Conservation (phyloP, 306 rosid species). For the Purshia tridentata region DNA sequence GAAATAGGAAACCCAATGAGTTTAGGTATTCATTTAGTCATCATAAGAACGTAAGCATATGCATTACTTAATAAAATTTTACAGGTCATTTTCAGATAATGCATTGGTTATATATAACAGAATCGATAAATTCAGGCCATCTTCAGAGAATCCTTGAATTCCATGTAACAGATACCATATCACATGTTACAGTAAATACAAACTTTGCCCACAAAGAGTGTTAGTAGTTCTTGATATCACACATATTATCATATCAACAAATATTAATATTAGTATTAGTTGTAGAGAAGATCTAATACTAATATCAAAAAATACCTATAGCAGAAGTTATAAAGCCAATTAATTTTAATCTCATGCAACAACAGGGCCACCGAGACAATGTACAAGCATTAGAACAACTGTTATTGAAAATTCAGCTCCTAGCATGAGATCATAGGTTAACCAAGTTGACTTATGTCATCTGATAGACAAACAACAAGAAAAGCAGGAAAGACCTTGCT, state of each 20-base stretch:
- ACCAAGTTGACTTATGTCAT: background rate
- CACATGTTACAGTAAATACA: background rate
- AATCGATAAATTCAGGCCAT: background rate
- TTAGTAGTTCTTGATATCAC: no score
- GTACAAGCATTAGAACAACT: background rate
- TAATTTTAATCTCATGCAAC: background rate
- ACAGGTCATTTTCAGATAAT: background rate
- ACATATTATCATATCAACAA: no score
- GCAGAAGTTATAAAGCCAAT: background rate
- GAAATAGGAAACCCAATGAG: background rate
- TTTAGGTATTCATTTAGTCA: background rate
- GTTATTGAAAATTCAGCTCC: background rate
- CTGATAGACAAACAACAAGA: background rate
- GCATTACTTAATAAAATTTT: background rate
- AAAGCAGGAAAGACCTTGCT: background rate
- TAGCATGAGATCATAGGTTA: background rate
- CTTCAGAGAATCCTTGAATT: background rate
- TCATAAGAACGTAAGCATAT: background rate
- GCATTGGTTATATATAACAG: background rate
- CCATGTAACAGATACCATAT: background rate
- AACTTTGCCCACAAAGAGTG: background rate
- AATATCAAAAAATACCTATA: background rate
- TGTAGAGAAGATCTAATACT: no score
- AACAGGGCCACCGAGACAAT: background rate
- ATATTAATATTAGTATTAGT: no score